Conservation (phyloP, 805 yeast genomes). For the Schizosaccharomyces osmophilus region DNA sequence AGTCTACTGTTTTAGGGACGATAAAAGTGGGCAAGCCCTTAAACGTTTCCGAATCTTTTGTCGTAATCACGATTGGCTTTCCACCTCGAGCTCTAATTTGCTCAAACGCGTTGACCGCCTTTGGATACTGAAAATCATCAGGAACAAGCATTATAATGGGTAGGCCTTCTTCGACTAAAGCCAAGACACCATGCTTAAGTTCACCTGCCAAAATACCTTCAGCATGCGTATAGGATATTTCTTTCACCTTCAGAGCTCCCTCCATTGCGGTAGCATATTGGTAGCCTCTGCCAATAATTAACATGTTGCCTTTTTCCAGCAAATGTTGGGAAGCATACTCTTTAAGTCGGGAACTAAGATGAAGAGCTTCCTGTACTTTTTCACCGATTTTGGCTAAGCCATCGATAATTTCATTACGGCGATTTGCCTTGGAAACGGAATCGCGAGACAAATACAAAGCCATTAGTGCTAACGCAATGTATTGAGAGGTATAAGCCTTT, state of each 20-base stretch:
- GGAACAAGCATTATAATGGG: conserved; percentile 95
- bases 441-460: conserved; percentile 89
- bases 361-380: conserved; percentile 49
- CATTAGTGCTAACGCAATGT: conserved; percentile 87
- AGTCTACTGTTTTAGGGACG: conserved; percentile 88
- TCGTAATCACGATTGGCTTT: conserved; percentile 78
- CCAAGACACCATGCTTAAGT: conserved; percentile 92
- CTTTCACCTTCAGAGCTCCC: conserved; percentile 95
- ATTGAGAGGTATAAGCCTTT: conserved; percentile 95
- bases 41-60: conserved; percentile 39
- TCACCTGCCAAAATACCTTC: conserved; percentile 99
- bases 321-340: conserved; percentile 65
- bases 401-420: conserved; percentile 66
- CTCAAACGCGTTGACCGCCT: conserved; percentile 81
- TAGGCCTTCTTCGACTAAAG: conserved; percentile 76
- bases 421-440: conserved; percentile 44
- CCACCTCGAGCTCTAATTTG: conserved; percentile 96
- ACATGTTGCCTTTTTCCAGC: conserved; percentile 16
- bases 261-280: conserved; percentile 93
- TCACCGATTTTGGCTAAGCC: conserved; percentile 64
- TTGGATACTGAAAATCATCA: conserved; percentile 84
- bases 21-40: conserved; percentile 31
- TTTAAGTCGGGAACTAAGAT: conserved; percentile 33
- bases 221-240: conserved; percentile 93
- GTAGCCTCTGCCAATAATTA: conserved; percentile 89